Evolutionary conservation across 139 green algal genomes (phyloP), one percentile per base, ranked within the genome.

Genomic region (Chlorella sp.): DNA sequence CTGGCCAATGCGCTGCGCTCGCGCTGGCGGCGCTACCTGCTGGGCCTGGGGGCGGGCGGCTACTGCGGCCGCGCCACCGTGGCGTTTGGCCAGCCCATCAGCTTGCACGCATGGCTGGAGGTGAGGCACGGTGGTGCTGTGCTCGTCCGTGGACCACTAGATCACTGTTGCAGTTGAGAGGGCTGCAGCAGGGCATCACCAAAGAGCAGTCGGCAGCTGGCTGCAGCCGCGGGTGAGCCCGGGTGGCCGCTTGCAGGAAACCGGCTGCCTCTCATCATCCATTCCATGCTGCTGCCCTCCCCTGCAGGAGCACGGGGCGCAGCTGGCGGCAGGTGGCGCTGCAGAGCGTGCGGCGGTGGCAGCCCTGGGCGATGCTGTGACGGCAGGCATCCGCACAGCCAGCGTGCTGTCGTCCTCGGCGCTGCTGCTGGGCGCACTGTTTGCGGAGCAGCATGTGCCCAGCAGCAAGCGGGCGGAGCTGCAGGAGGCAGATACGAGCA

Each of bases 71-170:
- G 73, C 14, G 77, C 83, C 69, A 84, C 76, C 3, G 76, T 92
- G 13, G 40, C 76, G 0, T 89, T 92, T 82, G 88, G 82, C 4
- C 30, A 88, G 76, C 86, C 86, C 36, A 83, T 92, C 72, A 19
- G 43, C 67, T 46, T 88, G 36, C 73, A 83, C 16, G 34, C 56
- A 30, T 89, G 86, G 60, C 73, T 92, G 34, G 34, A 81, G 68
- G 79, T 76, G 32, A 36, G 69, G n/a, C n/a, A n/a, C n/a, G n/a
- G n/a, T n/a, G n/a, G n/a, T n/a, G n/a, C n/a, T n/a, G n/a, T n/a
- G n/a, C n/a, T n/a, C n/a, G n/a, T n/a, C n/a, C n/a, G n/a, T n/a
- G n/a, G n/a, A n/a, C n/a, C n/a, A n/a, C n/a, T n/a, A n/a, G n/a
- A n/a, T n/a, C n/a, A n/a, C n/a, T n/a, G n/a, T n/a, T n/a, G n/a